Percentiles rank a stretch among this genome's conserved stretches.
These are phyloP conservation scores for Taphrina wiesneri DNA, from an alignment of 1,139 yeast species.

Conservation along the genomic window DNA sequence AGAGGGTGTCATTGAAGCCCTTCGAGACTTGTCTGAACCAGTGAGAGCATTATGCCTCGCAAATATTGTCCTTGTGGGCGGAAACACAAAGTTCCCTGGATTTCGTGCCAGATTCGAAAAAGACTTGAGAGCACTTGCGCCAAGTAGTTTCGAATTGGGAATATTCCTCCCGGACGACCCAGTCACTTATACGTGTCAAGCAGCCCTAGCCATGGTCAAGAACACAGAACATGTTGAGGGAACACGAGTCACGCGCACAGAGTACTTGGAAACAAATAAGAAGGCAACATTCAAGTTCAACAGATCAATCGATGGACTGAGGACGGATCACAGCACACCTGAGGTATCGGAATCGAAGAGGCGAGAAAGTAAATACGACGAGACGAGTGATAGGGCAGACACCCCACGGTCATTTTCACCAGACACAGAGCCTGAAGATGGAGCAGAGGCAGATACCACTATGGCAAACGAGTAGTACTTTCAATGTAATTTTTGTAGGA, in stretches of 20 bases:
- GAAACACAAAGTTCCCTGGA: conserved; percentile 70
- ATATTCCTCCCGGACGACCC: conserved; percentile 9
- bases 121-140: conserved; percentile 31
- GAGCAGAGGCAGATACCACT: background rate
- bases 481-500: background rate
- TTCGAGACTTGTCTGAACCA: conserved; percentile 71
- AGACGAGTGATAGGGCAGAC: conserved; percentile 25
- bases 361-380: conserved; percentile 23
- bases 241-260: conserved; percentile 2
- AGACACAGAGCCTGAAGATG: conserved; percentile 15
- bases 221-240: background rate
- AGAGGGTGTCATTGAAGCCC: conserved; percentile 70
- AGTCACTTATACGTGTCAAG: conserved; percentile 7
- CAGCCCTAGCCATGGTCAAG: background rate
- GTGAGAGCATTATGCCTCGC: conserved; percentile 75
- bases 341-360: background rate
- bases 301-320: background rate
- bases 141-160: conserved; percentile 4
- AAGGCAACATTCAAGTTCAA: background rate
- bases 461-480: background rate
- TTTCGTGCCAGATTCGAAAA: conserved; percentile 54
- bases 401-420: conserved; percentile 31
- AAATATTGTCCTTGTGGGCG: conserved; percentile 81
- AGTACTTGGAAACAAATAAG: conserved; percentile 10
- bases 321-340: background rate